These are phyloP conservation scores for Cicer judaicum DNA, from an alignment of 306 rosid genomes.

Conservation along the genomic window DNA sequence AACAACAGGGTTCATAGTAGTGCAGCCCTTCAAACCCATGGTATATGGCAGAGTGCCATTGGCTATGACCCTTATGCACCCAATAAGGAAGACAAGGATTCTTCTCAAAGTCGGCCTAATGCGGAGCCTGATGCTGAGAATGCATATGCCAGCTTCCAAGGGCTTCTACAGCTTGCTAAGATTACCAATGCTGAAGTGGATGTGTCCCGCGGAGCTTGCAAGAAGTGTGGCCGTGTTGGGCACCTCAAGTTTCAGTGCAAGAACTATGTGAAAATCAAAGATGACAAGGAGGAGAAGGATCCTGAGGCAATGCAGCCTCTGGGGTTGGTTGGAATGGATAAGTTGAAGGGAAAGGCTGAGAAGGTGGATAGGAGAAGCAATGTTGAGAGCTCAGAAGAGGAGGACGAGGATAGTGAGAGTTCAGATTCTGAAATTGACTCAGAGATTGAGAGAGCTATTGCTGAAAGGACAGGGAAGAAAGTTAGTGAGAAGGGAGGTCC, in stretches of 20 bases:
- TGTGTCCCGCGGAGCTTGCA: constrained; percentile 83
- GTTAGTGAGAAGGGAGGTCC: constrained; percentile 51
- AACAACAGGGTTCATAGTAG: constrained; percentile 96
- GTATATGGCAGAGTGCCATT: constrained; percentile 98
- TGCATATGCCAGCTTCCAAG: constrained; percentile 92
- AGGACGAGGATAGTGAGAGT: constrained; percentile 66
- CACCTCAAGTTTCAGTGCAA: constrained; percentile 87
- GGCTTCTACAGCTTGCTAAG: constrained; percentile 92
- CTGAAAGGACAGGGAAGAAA: constrained; percentile 68
- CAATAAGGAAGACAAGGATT: constrained; percentile 71
- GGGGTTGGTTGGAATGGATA: constrained; percentile 63
- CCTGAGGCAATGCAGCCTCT: constrained; percentile 59
- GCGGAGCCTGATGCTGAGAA: constrained; percentile 83
- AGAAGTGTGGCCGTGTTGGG: constrained; percentile 90
- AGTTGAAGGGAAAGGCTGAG: constrained; percentile 60
- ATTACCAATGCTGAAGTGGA: constrained; percentile 75
- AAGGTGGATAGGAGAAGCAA: constrained; percentile 52
- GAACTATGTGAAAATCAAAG: constrained; percentile 78
- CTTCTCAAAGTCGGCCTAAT: constrained; percentile 52
- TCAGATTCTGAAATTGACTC: constrained; percentile 78
- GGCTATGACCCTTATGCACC: constrained; percentile 97
- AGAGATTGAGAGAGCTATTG: constrained; percentile 81
- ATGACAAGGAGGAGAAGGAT: constrained; percentile 70
- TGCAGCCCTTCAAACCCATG: constrained; percentile 97
- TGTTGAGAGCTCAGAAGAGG: constrained; percentile 67